These are phyloP conservation scores for Salix exigua DNA, from an alignment of 345 rosid genomes.

Conservation along the genomic window DNA sequence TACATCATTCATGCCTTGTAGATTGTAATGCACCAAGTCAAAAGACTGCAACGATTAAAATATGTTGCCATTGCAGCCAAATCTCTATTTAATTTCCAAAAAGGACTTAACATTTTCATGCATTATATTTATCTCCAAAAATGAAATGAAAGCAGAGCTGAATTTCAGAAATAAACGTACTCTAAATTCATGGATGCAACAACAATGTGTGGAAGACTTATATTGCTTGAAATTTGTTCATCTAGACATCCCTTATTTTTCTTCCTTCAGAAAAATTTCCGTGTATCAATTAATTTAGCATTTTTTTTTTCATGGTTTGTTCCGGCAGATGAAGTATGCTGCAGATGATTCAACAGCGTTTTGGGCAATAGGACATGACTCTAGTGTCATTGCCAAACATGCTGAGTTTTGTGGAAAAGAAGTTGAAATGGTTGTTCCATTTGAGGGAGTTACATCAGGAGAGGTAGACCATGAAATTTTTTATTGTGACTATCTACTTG, in stretches of 20 bases:
- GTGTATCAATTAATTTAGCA: not conserved
- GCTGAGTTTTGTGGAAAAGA: conserved; percentile 79
- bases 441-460: conserved; percentile 67
- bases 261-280: not conserved
- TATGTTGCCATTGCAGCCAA: not conserved
- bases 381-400: conserved; percentile 61
- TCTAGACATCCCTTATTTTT: not conserved
- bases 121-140: not conserved
- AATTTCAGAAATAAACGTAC: not conserved
- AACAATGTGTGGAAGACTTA: not conserved
- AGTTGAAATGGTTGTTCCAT: conserved; percentile 86
- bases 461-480: conserved; percentile 48
- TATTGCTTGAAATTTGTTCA: not conserved
- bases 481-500: not conserved
- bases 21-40: not conserved
- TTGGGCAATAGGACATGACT: conserved; percentile 92
- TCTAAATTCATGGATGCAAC: not conserved
- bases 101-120: no score
- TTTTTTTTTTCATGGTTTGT: not conserved
- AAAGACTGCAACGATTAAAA: not conserved
- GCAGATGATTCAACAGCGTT: conserved; percentile 82
- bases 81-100: not conserved
- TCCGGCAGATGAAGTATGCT: conserved; percentile 61
- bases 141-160: not conserved
- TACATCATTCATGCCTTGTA: not conserved